Evolutionary conservation across 2,329 filamentous ascomycete genomes (phyloP).

Genomic region (Penicillium sp.): DNA sequence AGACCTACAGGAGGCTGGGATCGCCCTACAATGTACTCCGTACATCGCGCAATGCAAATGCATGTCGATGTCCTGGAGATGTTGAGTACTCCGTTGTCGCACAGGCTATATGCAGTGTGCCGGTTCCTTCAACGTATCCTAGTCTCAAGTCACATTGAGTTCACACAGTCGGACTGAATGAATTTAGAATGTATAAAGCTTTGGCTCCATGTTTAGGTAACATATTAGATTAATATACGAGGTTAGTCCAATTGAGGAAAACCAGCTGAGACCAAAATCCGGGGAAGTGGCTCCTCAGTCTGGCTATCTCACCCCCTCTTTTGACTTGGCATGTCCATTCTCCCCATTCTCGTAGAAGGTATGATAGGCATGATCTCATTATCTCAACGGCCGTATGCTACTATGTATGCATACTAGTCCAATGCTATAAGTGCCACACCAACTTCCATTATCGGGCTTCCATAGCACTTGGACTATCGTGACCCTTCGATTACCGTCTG

Average conservation of each 20-base stretch:
- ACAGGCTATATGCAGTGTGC: not conserved
- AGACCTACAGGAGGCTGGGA: constrained; percentile 15
- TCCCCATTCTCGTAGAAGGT: not conserved
- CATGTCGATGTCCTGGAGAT: constrained; percentile 1
- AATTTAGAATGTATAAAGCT: not conserved
- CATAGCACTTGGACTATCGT: not conserved
- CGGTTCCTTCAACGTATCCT: not conserved
- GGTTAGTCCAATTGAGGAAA: not conserved
- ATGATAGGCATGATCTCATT: constrained; percentile 13
- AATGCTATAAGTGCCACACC: not conserved
- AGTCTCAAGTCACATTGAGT: not conserved
- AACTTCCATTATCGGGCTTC: not conserved
- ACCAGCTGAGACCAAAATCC: constrained; percentile 19
- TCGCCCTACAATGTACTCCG: constrained; percentile 3
- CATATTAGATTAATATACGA: not conserved
- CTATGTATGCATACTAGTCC: not conserved
- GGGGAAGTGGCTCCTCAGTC: constrained; percentile 16
- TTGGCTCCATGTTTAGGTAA: not conserved
- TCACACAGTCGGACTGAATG: not conserved
- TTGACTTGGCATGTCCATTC: not conserved
- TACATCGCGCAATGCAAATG: constrained; percentile 6
- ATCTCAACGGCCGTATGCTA: not conserved
- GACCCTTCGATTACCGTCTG: not conserved
- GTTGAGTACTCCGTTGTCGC: not conserved
- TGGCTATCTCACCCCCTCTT: constrained; percentile 5